Conservation (phyloP, 2,329 filamentous ascomycete species). For the Metarhizium rileyi region DNA sequence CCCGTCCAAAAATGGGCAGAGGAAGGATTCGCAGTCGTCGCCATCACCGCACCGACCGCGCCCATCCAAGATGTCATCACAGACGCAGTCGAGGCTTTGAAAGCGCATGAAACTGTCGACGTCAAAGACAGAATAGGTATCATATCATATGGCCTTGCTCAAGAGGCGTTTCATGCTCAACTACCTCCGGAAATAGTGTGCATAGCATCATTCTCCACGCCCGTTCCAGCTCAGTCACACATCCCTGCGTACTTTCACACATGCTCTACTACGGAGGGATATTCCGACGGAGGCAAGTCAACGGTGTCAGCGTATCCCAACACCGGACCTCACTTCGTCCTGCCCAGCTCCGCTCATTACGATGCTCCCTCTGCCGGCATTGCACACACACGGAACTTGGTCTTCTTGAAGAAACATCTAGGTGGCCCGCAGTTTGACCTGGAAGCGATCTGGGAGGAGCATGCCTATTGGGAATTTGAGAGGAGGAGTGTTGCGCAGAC, state of each 20-base stretch:
- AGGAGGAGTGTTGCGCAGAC: slow-evolving; percentile 58
- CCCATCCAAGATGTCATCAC: background rate
- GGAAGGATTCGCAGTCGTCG: slow-evolving; percentile 24
- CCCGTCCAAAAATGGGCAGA: slow-evolving; percentile 27
- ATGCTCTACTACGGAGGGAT: background rate
- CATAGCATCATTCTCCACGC: background rate
- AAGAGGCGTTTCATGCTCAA: background rate
- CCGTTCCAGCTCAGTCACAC: background rate
- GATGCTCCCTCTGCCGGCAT: slow-evolving; percentile 43
- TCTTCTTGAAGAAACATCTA: slow-evolving; percentile 54
- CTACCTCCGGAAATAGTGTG: background rate
- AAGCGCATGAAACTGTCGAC: slow-evolving; percentile 7
- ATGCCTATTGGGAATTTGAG: slow-evolving; percentile 60
- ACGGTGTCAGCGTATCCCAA: slow-evolving; percentile 17
- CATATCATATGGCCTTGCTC: background rate
- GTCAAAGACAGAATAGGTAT: slow-evolving; percentile 3
- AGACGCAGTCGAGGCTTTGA: background rate
- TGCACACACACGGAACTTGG: slow-evolving; percentile 54
- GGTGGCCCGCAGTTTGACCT: slow-evolving; percentile 61
- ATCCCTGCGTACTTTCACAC: background rate
- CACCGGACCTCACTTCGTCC: slow-evolving; percentile 26
- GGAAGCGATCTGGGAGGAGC: slow-evolving; percentile 69
- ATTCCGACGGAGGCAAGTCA: background rate
- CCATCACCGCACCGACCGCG: background rate
- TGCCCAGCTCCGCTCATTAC: slow-evolving; percentile 41